Conservation (phyloP, 2,329 filamentous ascomycete genomes). For the Apiospora phragmitis region DNA sequence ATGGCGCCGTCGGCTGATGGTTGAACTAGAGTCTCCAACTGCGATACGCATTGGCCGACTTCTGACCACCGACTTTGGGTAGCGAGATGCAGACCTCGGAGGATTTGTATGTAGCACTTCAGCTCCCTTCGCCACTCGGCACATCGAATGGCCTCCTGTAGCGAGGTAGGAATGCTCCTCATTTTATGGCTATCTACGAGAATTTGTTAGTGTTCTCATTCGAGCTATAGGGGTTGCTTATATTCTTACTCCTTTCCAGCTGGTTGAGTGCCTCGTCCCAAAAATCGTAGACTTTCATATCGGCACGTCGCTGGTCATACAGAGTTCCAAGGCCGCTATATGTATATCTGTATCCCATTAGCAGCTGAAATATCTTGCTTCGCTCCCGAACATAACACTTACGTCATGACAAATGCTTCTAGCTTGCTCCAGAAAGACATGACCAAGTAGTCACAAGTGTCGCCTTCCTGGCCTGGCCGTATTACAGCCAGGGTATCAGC, state of each 20-base stretch:
- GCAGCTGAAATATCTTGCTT: constrained; percentile 16
- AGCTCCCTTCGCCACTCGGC: constrained; percentile 66
- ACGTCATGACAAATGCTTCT: constrained; percentile 58
- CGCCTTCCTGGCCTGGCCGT: constrained; percentile 44
- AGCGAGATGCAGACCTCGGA: constrained; percentile 69
- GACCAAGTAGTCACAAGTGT: constrained; percentile 54
- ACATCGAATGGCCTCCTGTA: constrained; percentile 58
- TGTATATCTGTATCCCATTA: constrained; percentile 44
- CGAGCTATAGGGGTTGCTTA: background rate
- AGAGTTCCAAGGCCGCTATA: constrained; percentile 51
- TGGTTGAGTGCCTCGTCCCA: constrained; percentile 41
- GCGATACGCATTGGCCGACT: constrained; percentile 58
- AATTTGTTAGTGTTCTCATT: constrained; percentile 21
- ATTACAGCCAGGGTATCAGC: constrained; percentile 58
- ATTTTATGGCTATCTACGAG: constrained; percentile 27
- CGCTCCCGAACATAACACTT: constrained; percentile 28
- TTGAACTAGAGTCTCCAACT: constrained; percentile 47
- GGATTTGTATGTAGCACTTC: constrained; percentile 68
- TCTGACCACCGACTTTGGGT: constrained; percentile 69
- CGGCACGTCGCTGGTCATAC: constrained; percentile 38
- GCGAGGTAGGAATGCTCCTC: constrained; percentile 48
- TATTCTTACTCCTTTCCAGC: constrained; percentile 32
- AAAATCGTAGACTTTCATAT: constrained; percentile 38
- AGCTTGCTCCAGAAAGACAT: constrained; percentile 62
- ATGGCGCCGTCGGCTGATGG: constrained; percentile 27